Base-by-base conservation (phyloP, 2,329 filamentous ascomycete genomes). In the Xylariales sp. region DNA sequence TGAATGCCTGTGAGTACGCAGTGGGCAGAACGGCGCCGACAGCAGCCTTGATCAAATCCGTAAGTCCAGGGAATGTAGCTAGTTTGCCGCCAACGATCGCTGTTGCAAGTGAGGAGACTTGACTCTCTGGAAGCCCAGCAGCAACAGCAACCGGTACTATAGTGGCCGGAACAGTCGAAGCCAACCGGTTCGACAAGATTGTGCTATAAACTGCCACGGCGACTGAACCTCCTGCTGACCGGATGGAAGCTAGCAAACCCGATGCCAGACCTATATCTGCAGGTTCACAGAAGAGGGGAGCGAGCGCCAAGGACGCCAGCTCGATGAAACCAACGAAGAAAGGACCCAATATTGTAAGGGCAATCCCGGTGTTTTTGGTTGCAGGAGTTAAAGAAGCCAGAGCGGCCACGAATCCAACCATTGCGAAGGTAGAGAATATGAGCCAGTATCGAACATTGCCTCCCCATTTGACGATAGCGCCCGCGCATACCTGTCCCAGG, bases 201-300 rank as follows among this genome's bases (percentile, higher is more conserved):
- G 62, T 59, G 5, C 57, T 58, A 46, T 68, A 70, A 6, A 69
- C 61, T 6, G 64, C 58, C 5, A 63, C 59, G 9, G 62, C 60
- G 22, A 67, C 53, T 3, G 60, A 63, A 6, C 62, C 59, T 5
- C 59, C 60, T 0, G 60, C 61, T 1, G 64, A 62, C 4, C 65
- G 61, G 25, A 68, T 62, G 3, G 63, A 66, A 2, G 63, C 62
- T 5, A 66, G 51, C 9, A 66, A 45, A n/a, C 65, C 64, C 4
- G 59, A 64, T 2, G 66, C 64, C 6, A 66, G 51, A 20, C 66
- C 66, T 31, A 69, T 68, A 12, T 69, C 63, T 11, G 62, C 54
- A 0, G 59, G 54, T 15, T 58, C 56, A 37, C 61, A 63, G 48
- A 67, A 67, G 1, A 64, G 54, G 12, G 60, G 59, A 1, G 61